Evolutionary conservation across 495 filamentous ascomycete genomes (phyloP).

Genomic region (Lichenothelia convexa): DNA sequence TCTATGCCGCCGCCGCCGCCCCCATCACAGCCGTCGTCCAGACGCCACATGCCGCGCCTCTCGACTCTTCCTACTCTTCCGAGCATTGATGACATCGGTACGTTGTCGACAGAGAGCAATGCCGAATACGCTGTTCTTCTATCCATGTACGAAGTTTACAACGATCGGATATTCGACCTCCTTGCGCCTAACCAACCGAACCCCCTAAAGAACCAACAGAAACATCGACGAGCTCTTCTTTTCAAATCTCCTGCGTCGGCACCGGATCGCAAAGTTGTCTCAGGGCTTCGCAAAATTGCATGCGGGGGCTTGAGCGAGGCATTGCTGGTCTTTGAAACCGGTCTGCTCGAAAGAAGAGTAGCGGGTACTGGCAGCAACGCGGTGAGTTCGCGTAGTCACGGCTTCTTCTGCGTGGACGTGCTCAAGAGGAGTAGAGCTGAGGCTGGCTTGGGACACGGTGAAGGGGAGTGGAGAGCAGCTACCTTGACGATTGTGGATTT

Average conservation of each 20-base stretch:
- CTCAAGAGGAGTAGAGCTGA: conserved; percentile 52
- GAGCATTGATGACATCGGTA: conserved; percentile 45
- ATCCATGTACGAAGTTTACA: conserved; percentile 99
- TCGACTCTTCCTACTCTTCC: conserved; percentile 52
- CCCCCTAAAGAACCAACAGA: conserved; percentile 19
- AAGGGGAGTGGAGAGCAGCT: conserved; percentile 53
- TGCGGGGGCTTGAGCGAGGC: conserved; percentile 76
- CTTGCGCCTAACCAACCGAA: conserved; percentile 35
- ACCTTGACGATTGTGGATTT: conserved; percentile 82
- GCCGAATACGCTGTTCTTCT: conserved; percentile 79
- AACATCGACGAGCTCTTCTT: conserved; percentile 55
- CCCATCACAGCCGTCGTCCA: conserved; percentile 6
- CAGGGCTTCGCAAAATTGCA: conserved; percentile 76
- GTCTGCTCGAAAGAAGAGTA: conserved; percentile 69
- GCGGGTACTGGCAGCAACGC: conserved; percentile 82
- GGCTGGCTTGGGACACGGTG: conserved; percentile 19
- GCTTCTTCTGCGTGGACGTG: conserved; percentile 90
- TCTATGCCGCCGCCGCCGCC: conserved; percentile 4
- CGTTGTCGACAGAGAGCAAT: conserved; percentile 44
- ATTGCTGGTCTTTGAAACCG: conserved; percentile 76
- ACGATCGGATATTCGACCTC: conserved; percentile 92
- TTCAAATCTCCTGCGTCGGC: conserved; percentile 80
- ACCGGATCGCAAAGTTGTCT: conserved; percentile 76
- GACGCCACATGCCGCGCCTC: conserved; percentile 24
- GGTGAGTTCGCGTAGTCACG: conserved; percentile 76